Conservation (phyloP, 495 filamentous ascomycete species). For the Neurospora sp. region DNA sequence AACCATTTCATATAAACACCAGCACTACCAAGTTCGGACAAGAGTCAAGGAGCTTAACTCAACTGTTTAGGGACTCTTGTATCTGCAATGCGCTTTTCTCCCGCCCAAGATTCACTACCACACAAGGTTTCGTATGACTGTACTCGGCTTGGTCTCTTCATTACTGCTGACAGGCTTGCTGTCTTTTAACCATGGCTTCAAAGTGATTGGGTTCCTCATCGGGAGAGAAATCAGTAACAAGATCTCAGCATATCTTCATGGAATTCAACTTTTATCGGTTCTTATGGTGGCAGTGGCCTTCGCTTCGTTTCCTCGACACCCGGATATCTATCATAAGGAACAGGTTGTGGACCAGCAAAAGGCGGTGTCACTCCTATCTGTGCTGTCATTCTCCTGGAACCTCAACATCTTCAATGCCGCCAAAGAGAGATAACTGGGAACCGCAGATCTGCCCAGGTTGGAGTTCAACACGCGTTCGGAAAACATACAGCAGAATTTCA, state of each 20-base stretch:
- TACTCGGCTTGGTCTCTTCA: slow-evolving; percentile 25
- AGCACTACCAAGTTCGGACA: neutral
- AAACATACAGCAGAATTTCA: slow-evolving; percentile 34
- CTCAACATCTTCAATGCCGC: slow-evolving; percentile 37
- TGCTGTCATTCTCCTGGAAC: slow-evolving; percentile 52
- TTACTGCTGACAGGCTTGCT: slow-evolving; percentile 14
- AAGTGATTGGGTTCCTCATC: slow-evolving; percentile 4
- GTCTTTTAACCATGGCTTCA: slow-evolving; percentile 17
- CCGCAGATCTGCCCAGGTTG: slow-evolving; percentile 45
- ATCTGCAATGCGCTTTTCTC: slow-evolving; percentile 20
- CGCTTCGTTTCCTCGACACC: slow-evolving; percentile 45
- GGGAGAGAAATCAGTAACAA: neutral
- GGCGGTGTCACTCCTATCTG: slow-evolving; percentile 41
- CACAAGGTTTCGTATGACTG: slow-evolving; percentile 21
- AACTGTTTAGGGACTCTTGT: slow-evolving; percentile 9
- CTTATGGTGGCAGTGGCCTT: slow-evolving; percentile 13
- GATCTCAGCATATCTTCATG: slow-evolving; percentile 4
- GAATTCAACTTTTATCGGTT: slow-evolving; percentile 17
- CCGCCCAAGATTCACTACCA: slow-evolving; percentile 13
- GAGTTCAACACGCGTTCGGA: slow-evolving; percentile 32
- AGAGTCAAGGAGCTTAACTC: neutral
- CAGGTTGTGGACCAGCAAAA: slow-evolving; percentile 48
- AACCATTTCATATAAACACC: neutral
- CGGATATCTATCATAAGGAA: slow-evolving; percentile 42
- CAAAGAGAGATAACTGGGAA: slow-evolving; percentile 36